A percentile compares a stretch with the other conserved stretches of the same genome.
These are phyloP conservation scores for Botrytis byssoidea DNA, from an alignment of 2,329 filamentous ascomycete species.

Conservation along the genomic window DNA sequence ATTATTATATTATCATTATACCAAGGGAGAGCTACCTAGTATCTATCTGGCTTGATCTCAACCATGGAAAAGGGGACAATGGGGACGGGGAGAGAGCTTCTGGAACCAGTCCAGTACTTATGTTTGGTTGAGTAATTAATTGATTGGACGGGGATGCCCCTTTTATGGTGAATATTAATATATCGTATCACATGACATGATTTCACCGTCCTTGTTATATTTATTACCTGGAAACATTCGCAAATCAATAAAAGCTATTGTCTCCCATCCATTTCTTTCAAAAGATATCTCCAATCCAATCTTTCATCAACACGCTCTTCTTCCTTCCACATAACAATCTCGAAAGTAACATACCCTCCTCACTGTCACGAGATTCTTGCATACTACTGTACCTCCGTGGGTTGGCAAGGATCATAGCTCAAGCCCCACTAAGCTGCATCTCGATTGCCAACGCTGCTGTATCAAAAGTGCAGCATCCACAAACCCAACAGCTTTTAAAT, in stretches of 20 bases:
- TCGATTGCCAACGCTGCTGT: slow-evolving; percentile 24
- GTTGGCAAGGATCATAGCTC: slow-evolving; percentile 11
- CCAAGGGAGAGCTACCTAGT: background rate
- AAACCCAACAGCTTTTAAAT: slow-evolving; percentile 21
- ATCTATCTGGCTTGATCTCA: background rate
- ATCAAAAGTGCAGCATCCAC: slow-evolving; percentile 21
- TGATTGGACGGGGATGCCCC: slow-evolving; percentile 10
- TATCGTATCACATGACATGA: slow-evolving; percentile 2
- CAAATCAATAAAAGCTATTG: background rate
- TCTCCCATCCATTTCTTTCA: background rate
- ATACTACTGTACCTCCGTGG: background rate
- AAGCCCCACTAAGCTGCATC: slow-evolving; percentile 21
- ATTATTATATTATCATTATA: background rate
- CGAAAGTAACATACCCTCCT: background rate
- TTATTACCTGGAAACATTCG: background rate
- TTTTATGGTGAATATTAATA: background rate
- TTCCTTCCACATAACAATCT: background rate
- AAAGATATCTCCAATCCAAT: too few species aligned
- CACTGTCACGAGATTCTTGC: slow-evolving; percentile 5
- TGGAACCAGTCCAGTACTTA: background rate
- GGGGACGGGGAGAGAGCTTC: background rate
- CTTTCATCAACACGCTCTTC: background rate
- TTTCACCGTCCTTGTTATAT: background rate
- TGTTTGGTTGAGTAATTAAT: background rate
- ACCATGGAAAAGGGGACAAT: background rate